Conservation (phyloP, 2,329 filamentous ascomycete genomes). For the Diaporthe sp. region DNA sequence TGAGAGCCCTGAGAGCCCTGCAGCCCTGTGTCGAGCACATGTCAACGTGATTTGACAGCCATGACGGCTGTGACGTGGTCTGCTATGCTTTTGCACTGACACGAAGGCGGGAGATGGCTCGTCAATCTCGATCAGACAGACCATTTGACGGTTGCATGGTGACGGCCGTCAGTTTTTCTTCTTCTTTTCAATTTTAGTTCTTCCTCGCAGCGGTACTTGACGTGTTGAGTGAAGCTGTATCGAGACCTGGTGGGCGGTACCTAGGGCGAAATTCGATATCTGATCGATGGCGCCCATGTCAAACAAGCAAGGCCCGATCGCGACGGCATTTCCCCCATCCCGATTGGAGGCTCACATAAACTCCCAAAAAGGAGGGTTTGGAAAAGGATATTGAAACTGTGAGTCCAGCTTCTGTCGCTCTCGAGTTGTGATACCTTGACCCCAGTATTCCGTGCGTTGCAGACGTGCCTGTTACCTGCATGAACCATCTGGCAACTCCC, state of each 20-base stretch:
- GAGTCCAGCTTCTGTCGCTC: not conserved
- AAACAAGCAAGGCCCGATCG: conserved; percentile 1
- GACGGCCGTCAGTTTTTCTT: conserved; percentile 11
- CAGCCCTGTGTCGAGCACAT: conserved; percentile 22
- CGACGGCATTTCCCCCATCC: not conserved
- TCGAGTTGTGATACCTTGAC: not conserved
- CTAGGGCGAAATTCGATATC: not conserved
- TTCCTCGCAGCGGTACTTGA: not conserved
- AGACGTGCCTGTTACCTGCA: conserved; percentile 23
- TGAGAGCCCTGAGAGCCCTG: conserved; percentile 13
- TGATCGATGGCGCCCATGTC: conserved; percentile 14
- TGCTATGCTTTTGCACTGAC: conserved; percentile 6
- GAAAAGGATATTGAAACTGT: not conserved
- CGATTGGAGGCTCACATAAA: conserved; percentile 10
- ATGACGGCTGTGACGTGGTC: conserved; percentile 16
- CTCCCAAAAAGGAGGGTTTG: not conserved
- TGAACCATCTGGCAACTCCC: conserved; percentile 19
- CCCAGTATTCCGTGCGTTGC: conserved; percentile 2
- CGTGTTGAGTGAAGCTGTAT: not conserved
- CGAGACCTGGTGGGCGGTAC: conserved; percentile 16
- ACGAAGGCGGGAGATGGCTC: not conserved
- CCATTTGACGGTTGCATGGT: conserved; percentile 32
- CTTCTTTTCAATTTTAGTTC: not conserved
- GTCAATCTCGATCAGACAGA: conserved; percentile 26
- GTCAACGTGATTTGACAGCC: conserved; percentile 3